Base-by-base conservation (phyloP, 208 protist species). In the Leishmania turanica region DNA sequence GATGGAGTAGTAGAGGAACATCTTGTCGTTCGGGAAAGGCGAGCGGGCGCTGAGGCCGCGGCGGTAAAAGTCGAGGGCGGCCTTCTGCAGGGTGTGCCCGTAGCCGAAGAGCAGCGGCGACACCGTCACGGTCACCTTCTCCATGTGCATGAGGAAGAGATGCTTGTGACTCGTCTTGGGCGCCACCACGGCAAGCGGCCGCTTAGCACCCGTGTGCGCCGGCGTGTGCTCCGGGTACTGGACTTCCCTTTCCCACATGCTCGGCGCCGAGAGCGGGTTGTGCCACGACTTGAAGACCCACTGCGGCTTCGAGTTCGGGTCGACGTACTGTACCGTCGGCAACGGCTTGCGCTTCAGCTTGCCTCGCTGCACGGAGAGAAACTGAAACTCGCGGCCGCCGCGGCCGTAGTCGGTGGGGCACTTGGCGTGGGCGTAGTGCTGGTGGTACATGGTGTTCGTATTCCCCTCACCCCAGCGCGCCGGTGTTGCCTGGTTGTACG, bases 281-380 rank as follows among this genome's bases (percentile, higher is more conserved):
- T 98, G 93, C 93, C 95, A 98, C 70, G 95, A 97, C 88, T 98
- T 98, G 84, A 96, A 98, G 49, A 97, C 80, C 93, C 95, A 98
- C 82, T 87, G 90, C 27, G 95, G 95, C 82, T 95, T 94, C 47
- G 93, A 92, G 24, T 81, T 84, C 24, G 82, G 78, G 51, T 80
- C 31, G n/a, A 95, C 91, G 79, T 97, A 97, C 87, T 98, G 95
- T 70, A 97, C 93, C 68, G 82, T 49, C 17, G 95, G 95, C 47
- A 98, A 77, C 70, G 95, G 95, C 83, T 97, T 96, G 79, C 88
- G 71, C 80, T 88, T 72, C n/a, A 97, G 80, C 79, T 91, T 96
- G 27, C 95, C 95, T 19, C 84, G 81, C 76, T 84, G 80, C 19
- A 97, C 92, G 19, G 90, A 88, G 21, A 98, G 79, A 74, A 93